phyloP scores from a whole-genome alignment of 169 alveolate species.

The Ichthyophthirius multifiliis region DNA sequence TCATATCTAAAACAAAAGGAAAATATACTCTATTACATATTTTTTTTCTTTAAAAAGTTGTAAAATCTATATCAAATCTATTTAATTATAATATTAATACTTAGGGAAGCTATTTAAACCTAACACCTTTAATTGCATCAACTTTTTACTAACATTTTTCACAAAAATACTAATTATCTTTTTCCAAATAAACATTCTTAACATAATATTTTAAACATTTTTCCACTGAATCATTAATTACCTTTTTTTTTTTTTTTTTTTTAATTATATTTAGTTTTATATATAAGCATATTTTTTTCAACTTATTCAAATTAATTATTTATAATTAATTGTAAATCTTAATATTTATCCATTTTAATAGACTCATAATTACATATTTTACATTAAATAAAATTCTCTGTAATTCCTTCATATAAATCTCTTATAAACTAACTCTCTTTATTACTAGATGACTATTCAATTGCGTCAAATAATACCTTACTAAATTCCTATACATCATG shows the following conservation, averaged over 20 bases:
- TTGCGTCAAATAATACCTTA: conserved; percentile 63
- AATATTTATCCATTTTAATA: background rate
- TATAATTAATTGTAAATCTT: conserved; percentile 3
- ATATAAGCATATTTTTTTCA: background rate
- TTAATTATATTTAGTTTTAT: background rate
- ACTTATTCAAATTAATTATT: background rate
- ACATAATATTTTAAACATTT: conserved; percentile 23
- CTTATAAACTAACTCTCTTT: conserved; percentile 26
- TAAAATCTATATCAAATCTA: conserved; percentile 83
- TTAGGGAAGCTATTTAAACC: conserved; percentile 70
- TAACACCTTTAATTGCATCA: conserved; percentile 80
- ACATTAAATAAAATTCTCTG: conserved; percentile 23
- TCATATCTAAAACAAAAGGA: conserved; percentile 82
- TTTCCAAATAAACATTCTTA: conserved; percentile 73
- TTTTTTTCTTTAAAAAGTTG: conserved; percentile 69
- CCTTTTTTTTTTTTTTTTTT: background rate
- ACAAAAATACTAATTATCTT: conserved; percentile 80
- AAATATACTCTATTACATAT: conserved; percentile 77
- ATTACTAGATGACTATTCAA: conserved; percentile 43
- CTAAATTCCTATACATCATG: conserved; percentile 66
- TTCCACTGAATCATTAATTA: conserved; percentile 21
- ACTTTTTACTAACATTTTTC: conserved; percentile 64
- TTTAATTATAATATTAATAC: conserved; percentile 54
- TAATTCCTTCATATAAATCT: conserved; percentile 23
- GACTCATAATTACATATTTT: background rate